A percentile compares a stretch with the other conserved stretches of the same genome.
Conservation (phyloP, 176 grass and related monocot species). For the Echinochloa phyllopogon region DNA sequence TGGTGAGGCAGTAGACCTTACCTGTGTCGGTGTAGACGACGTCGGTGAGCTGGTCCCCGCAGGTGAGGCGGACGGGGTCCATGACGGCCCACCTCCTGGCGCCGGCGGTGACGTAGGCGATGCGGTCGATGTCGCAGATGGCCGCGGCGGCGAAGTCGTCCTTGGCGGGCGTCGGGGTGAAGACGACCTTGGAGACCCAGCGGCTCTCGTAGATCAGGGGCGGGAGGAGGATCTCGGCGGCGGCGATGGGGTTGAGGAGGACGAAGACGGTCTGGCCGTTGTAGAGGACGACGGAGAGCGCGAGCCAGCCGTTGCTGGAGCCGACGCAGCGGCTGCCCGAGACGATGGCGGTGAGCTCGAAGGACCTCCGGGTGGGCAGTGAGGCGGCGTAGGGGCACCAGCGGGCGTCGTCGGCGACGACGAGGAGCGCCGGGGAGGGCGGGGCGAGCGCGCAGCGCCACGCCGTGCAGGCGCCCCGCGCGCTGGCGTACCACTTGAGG, state of each 20-base stretch:
- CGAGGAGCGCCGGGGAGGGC: constrained; percentile 51
- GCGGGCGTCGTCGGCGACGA: constrained; percentile 50
- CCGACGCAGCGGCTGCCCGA: constrained; percentile 49
- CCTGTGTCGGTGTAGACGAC: constrained; percentile 61
- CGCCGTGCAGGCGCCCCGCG: constrained; percentile 53
- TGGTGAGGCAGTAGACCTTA: constrained; percentile 68
- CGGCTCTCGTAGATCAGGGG: constrained; percentile 64
- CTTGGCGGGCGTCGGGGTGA: constrained; percentile 52
- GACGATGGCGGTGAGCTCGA: constrained; percentile 56
- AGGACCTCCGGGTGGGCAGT: constrained; percentile 50
- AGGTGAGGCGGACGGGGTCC: constrained; percentile 40
- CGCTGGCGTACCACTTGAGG: constrained; percentile 64
- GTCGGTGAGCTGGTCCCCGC: constrained; percentile 57
- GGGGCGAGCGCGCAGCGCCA: constrained; percentile 56
- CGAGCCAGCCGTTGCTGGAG: constrained; percentile 71
- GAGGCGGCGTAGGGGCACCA: constrained; percentile 50
- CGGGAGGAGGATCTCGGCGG: constrained; percentile 55
- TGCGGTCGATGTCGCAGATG: constrained; percentile 64
- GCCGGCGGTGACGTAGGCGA: constrained; percentile 64
- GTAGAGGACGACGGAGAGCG: constrained; percentile 52
- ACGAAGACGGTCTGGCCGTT: constrained; percentile 47
- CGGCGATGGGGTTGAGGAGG: constrained; percentile 60
- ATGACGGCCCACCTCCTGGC: constrained; percentile 61
- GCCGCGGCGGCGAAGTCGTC: constrained; percentile 62
- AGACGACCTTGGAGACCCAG: constrained; percentile 68